phyloP scores from a whole-genome alignment of 23 red algal genomes.

The Pyropia yezoensis region DNA sequence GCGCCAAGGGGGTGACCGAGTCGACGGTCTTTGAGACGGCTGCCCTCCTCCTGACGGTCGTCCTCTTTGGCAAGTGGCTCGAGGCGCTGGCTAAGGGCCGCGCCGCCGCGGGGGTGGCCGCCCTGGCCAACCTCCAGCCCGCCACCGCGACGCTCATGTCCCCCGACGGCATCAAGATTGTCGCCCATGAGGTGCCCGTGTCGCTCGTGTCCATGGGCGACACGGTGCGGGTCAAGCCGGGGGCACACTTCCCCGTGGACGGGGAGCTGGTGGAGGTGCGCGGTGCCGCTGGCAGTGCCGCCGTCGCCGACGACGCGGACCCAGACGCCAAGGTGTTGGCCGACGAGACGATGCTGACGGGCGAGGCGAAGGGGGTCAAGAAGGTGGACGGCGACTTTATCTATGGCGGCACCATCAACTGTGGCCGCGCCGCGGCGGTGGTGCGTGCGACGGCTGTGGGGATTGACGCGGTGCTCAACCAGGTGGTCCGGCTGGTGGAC shows the following conservation, averaged over 20 bases:
- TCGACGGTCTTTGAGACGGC: slow-evolving; percentile 19
- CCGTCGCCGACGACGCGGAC: too few relatives aligned
- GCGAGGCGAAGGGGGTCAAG: slow-evolving; percentile 22
- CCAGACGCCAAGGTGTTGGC: not conserved
- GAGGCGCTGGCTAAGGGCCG: slow-evolving; percentile 31
- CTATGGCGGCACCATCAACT: slow-evolving; percentile 31
- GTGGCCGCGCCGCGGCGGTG: not conserved
- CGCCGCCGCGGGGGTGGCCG: slow-evolving; percentile 3
- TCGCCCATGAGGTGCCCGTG: not conserved
- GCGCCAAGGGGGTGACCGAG: not conserved
- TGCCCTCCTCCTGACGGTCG: slow-evolving; percentile 29
- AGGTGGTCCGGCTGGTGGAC: slow-evolving; percentile 29
- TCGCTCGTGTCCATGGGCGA: not conserved
- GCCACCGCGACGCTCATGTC: slow-evolving; percentile 4
- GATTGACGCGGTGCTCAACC: slow-evolving; percentile 1
- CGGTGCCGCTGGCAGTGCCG: slow-evolving; percentile 3
- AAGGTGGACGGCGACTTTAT: slow-evolving; percentile 9
- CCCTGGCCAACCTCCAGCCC: not conserved
- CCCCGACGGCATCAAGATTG: not conserved
- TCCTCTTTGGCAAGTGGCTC: slow-evolving; percentile 41
- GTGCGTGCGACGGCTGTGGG: slow-evolving; percentile 25
- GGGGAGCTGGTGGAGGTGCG: slow-evolving; percentile 10
- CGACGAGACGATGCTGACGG: slow-evolving; percentile 46
- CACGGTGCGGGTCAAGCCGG: too few relatives aligned
- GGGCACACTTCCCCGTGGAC: not conserved